Base-by-base conservation (phyloP, 228 moss, liverwort and hornwort species). In the Sphagnum magellanicum region DNA sequence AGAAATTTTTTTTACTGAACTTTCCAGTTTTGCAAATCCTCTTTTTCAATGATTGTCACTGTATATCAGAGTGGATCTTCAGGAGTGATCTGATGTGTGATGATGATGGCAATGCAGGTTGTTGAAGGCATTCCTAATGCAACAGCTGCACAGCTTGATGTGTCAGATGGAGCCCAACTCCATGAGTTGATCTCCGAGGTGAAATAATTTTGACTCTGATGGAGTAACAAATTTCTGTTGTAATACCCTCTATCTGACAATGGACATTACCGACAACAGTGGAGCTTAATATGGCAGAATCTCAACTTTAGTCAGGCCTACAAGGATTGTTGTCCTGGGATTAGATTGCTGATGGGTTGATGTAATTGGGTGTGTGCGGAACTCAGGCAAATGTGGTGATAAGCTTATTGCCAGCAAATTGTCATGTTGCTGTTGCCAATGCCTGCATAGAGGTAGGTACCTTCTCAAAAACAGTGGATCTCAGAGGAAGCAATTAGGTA, bases 371-470 rank as follows among this genome's bases (percentile, higher is more conserved):
- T 55, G 55, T 55, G 55, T 55, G 53, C 1, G 32, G 32, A 53
- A 72, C 73, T 73, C 85, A 96, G 95, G 91, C 89, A 53, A 72
- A 76, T 14, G 80, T 96, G 61, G 95, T 96, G 51, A 84, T 92
- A 74, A 96, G 95, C 78, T 86, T 92, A 74, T 84, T 96, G 69
- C 92, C 95, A 60, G 86, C 87, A 48, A 74, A 83, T 68, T 89
- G 85, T 53, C 95, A 96, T 78, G 77, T 96, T 67, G 81, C 82
- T 0, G 91, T 91, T 60, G 95, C 95, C 49, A 76, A 55, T 71
- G 86, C 84, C 52, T 96, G 95, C 73, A 96, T 96, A 62, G 90
- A 96, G 89, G 95, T 95, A 52, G 52, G 61, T 53, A 48, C 61
- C 60, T 16, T 60, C 8, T 12, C 55, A 55, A 55, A 32, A 32